Evolutionary conservation across 352 stramenopile genomes (phyloP).

Genomic region (Phytophthora cactorum): DNA sequence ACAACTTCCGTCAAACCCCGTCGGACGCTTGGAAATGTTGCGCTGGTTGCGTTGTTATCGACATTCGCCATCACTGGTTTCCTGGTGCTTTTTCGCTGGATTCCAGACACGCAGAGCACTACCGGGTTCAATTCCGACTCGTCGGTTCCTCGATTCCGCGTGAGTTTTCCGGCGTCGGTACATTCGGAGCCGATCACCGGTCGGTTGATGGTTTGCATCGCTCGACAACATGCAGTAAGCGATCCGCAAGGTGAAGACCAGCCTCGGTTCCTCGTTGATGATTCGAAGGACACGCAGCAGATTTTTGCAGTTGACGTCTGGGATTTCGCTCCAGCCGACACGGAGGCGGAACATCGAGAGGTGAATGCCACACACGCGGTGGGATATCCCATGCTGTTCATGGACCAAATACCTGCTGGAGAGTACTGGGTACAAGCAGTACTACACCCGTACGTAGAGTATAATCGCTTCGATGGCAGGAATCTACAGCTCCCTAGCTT

Average conservation of each 20-base stretch:
- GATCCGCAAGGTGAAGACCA: slow-evolving; percentile 59
- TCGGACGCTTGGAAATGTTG: slow-evolving; percentile 11
- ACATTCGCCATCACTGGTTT: slow-evolving; percentile 8
- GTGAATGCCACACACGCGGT: slow-evolving; percentile 51
- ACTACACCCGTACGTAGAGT: slow-evolving; percentile 65
- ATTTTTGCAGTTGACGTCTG: slow-evolving; percentile 70
- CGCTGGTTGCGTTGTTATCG: slow-evolving; percentile 13
- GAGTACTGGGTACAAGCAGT: slow-evolving; percentile 75
- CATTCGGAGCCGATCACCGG: slow-evolving; percentile 48
- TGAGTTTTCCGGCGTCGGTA: slow-evolving; percentile 42
- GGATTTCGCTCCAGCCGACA: slow-evolving; percentile 39
- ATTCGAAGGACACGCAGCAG: slow-evolving; percentile 59
- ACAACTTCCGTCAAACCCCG: slow-evolving; percentile 1
- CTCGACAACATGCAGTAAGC: slow-evolving; percentile 49
- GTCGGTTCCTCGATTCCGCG: slow-evolving; percentile 40
- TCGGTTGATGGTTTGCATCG: slow-evolving; percentile 64
- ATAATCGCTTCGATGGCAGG: slow-evolving; percentile 63
- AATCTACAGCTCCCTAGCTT: slow-evolving; percentile 57
- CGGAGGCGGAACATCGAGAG: slow-evolving; percentile 39
- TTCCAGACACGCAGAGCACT: neutral
- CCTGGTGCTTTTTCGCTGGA: slow-evolving; percentile 11
- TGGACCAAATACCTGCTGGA: slow-evolving; percentile 49
- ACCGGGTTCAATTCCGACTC: slow-evolving; percentile 11
- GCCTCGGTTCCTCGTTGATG: slow-evolving; percentile 56
- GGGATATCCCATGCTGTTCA: slow-evolving; percentile 52